These are phyloP conservation scores for Beauveria caledonica DNA, from an alignment of 2,329 filamentous ascomycete genomes.

Conservation along the genomic window DNA sequence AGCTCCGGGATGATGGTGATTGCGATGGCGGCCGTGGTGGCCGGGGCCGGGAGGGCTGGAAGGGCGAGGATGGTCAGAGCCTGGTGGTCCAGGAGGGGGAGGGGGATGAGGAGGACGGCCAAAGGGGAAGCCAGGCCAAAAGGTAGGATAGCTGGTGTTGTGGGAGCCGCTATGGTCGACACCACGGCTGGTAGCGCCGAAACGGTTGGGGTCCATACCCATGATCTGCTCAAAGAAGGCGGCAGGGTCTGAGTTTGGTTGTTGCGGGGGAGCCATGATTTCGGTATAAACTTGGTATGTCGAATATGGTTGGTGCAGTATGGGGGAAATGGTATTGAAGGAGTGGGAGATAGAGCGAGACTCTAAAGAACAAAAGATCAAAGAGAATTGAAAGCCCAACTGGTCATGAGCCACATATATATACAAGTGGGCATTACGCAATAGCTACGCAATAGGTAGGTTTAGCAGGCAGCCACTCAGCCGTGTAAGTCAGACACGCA, in stretches of 20 bases:
- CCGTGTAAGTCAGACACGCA: not conserved
- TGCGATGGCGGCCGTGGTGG: slow-evolving; percentile 11
- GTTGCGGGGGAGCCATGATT: not conserved
- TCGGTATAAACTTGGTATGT: not conserved
- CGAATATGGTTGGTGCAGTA: not conserved
- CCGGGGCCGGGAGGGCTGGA: slow-evolving; percentile 14
- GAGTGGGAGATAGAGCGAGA: not conserved
- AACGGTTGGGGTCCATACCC: slow-evolving; percentile 25
- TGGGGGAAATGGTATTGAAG: not conserved
- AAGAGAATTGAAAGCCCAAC: not conserved
- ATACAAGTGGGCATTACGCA: not conserved
- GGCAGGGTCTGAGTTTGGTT: not conserved
- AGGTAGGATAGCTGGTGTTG: slow-evolving; percentile 16
- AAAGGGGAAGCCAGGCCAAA: slow-evolving; percentile 29
- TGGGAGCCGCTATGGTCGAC: slow-evolving; percentile 21
- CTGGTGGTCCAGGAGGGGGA: slow-evolving; percentile 12
- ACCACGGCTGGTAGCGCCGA: slow-evolving; percentile 23
- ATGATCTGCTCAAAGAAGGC: slow-evolving; percentile 22
- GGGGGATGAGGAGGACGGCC: not conserved
- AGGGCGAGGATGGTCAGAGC: slow-evolving; percentile 14
- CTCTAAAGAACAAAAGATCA: not conserved
- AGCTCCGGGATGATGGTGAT: slow-evolving; percentile 16
- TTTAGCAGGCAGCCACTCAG: not conserved
- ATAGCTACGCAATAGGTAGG: not conserved
- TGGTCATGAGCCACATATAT: not conserved